A percentile compares a stretch with the other conserved stretches of the same genome.
Conservation (phyloP, 1,284 basidiomycete species). For the Melampsora medusae region DNA sequence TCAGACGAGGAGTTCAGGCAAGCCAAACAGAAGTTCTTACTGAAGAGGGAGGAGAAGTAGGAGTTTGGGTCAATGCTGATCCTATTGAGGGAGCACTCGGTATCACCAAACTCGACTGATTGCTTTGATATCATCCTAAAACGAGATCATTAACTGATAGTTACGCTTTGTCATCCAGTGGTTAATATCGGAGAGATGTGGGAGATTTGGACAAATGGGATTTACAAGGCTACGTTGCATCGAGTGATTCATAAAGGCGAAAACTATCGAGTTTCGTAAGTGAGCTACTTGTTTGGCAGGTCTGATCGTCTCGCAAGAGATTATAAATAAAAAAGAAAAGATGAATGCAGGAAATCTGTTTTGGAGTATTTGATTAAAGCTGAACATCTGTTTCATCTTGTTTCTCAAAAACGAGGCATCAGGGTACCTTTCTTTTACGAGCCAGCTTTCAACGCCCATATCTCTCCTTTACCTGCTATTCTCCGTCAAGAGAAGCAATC, state of each 20-base stretch:
- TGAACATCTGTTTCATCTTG: neutral
- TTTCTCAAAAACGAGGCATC: slow-evolving; percentile 11
- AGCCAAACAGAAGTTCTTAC: slow-evolving; percentile 9
- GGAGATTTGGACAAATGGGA: slow-evolving; percentile 77
- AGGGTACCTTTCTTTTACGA: slow-evolving; percentile 83
- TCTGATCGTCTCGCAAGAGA: slow-evolving; percentile 46
- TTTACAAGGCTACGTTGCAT: slow-evolving; percentile 74
- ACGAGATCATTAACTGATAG: neutral
- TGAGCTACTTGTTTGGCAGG: slow-evolving; percentile 60
- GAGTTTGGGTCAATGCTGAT: slow-evolving; percentile 60
- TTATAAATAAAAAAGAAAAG: too few relatives aligned
- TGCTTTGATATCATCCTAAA: neutral
- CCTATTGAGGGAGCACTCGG: slow-evolving; percentile 69
- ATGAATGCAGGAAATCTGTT: neutral
- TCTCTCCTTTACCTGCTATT: slow-evolving; percentile 65
- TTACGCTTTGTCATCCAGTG: slow-evolving; percentile 1
- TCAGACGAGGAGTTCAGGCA: slow-evolving; percentile 60
- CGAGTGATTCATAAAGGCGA: slow-evolving; percentile 69
- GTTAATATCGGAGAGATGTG: slow-evolving; percentile 39
- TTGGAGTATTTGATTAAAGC: neutral
- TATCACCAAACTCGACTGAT: slow-evolving; percentile 63
- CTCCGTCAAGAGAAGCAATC: slow-evolving; percentile 50
- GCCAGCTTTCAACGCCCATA: slow-evolving; percentile 69
- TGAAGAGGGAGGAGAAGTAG: slow-evolving; percentile 53
- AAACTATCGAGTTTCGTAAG: slow-evolving; percentile 62